Conservation (phyloP, 1,284 basidiomycete species). For the Ustilago loliicola region DNA sequence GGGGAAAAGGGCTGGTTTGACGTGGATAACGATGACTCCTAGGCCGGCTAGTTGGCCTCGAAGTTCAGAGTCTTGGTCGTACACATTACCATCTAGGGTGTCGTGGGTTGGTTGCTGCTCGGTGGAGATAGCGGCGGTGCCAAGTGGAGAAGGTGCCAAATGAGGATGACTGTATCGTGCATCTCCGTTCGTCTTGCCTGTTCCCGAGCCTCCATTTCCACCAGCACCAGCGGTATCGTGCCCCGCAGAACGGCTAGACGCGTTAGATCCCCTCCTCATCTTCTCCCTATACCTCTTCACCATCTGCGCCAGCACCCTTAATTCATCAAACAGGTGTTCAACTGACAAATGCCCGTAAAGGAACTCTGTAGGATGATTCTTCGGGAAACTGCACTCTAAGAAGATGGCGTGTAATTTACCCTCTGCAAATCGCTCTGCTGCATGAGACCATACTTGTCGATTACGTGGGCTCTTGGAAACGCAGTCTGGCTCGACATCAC, state of each 20-base stretch:
- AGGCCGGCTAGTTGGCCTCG: conserved; percentile 48
- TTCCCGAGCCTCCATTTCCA: not conserved
- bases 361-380: conserved; percentile 59
- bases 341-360: conserved; percentile 65
- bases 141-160: conserved; percentile 41
- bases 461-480: conserved; percentile 58
- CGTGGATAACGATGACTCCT: conserved; percentile 61
- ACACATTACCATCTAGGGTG: conserved; percentile 28
- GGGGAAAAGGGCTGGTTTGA: conserved; percentile 64
- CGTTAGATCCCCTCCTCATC: conserved; percentile 33
- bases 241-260: conserved; percentile 22
- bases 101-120: conserved; percentile 2
- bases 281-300: conserved; percentile 46
- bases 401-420: conserved; percentile 62
- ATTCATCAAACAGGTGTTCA: conserved; percentile 61
- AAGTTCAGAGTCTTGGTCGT: conserved; percentile 54
- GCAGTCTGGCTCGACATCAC: conserved; percentile 67
- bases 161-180: conserved; percentile 20
- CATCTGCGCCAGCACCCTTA: conserved; percentile 55
- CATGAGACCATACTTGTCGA: conserved; percentile 59
- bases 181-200: conserved; percentile 22
- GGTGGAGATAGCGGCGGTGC: conserved; percentile 35
- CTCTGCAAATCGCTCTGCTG: conserved; percentile 56
- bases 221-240: not conserved
- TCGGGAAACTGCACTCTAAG: conserved; percentile 64